Evolutionary conservation across 1,139 yeast genomes (phyloP), one percentile per base, ranked within the genome.

Genomic region (Taphrina pruni): DNA sequence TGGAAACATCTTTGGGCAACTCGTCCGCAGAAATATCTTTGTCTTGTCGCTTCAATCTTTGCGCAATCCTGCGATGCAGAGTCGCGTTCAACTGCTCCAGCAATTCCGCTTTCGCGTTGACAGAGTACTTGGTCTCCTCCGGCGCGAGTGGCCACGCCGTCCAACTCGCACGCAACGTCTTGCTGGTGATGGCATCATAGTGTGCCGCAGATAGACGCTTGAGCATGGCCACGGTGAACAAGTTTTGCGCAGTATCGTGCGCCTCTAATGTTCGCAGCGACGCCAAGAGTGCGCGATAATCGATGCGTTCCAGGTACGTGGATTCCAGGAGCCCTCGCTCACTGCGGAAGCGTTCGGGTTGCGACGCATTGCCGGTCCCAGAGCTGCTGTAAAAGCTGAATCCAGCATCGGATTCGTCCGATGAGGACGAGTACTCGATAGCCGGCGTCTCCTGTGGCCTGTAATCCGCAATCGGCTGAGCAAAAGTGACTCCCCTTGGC

Each of bases 91-190:
- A n/a, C 32, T 58, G 36, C 38, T 38, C 39, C 9, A 9, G 11
- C n/a, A 58, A 41, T 26, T 45, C 54, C 9, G 9, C 39, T 17
- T 32, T 32, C 9, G 54, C 43, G 3, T 32, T 43, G 12, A 9
- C 35, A 2, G 62, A 45, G 43, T 45, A 41, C 14, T 14, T 58
- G 14, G 51, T 43, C 43, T 58, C 54, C 20, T n/a, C 46, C 3
- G 62, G 41, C 9, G 41, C 11, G 5, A 58, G 21, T 11, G 62
- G 62, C 62, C 62, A 58, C 7, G 62, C 62, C 7, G 62, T 58
- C 62, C 62, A 58, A 14, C 41, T 20, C 35, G 38, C 35, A 8
- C 60, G 36, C 12, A 54, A 17, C 43, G 32, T 54, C 21, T 54
- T 54, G 21, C 35, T 11, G 8, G 58, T 54, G 20, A 35, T 21